Conservation (phyloP, 2,329 filamentous ascomycete species). For the Aspergillus hiratsukae region DNA sequence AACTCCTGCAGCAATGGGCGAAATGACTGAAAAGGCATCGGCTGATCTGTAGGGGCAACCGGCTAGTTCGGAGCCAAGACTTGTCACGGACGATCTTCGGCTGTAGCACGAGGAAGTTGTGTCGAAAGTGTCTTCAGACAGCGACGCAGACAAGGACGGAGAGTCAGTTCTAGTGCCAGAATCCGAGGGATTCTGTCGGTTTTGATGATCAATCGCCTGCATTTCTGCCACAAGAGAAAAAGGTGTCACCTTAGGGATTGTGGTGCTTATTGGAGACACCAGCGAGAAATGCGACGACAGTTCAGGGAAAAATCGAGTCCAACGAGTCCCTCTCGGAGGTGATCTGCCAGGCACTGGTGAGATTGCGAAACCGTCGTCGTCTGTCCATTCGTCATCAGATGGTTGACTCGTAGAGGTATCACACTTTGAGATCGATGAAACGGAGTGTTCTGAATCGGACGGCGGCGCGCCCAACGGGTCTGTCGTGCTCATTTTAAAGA, state of each 20-base stretch:
- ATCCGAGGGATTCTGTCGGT: background rate
- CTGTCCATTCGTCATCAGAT: constrained; percentile 3
- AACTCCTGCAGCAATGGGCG: constrained; percentile 22
- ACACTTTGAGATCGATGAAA: background rate
- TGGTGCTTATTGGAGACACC: constrained; percentile 20
- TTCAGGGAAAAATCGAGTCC: constrained; percentile 29
- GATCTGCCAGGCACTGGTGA: constrained; percentile 22
- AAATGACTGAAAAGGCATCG: constrained; percentile 23
- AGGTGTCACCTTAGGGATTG: constrained; percentile 1
- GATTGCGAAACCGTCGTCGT: constrained; percentile 14
- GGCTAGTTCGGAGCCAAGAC: constrained; percentile 25
- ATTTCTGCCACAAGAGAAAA: background rate
- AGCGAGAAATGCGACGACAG: constrained; percentile 23
- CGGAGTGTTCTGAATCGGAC: background rate
- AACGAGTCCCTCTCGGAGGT: constrained; percentile 15
- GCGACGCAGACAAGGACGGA: constrained; percentile 23
- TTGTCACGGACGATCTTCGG: constrained; percentile 30
- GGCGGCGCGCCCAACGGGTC: background rate
- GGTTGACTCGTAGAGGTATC: background rate
- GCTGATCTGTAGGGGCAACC: constrained; percentile 13
- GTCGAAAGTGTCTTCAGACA: constrained; percentile 24
- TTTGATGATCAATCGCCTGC: background rate
- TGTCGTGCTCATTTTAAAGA: background rate
- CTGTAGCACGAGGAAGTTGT: constrained; percentile 35
- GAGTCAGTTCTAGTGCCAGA: constrained; percentile 5